phyloP scores from a whole-genome alignment of 768 basidiomycete species.

The Auriscalpium orientale region DNA sequence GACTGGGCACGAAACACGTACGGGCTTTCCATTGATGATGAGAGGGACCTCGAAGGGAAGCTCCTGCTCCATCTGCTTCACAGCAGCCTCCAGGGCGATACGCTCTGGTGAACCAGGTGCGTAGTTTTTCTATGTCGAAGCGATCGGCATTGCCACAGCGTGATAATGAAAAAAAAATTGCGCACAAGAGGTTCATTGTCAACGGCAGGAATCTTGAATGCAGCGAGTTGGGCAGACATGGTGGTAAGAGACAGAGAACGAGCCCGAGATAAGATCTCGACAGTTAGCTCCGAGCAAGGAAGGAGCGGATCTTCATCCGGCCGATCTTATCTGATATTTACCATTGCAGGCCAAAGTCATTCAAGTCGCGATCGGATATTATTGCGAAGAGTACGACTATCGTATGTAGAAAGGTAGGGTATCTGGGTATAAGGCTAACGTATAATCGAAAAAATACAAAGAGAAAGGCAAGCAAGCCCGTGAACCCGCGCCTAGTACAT shows the following conservation, averaged over 20 bases:
- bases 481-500: too few species aligned
- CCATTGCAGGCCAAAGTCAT: background rate
- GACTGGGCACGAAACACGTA: slow-evolving; percentile 27
- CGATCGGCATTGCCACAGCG: too few species aligned
- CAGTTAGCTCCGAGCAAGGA: background rate
- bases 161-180: too few species aligned
- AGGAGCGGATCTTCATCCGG: background rate
- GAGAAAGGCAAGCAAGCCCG: too few species aligned
- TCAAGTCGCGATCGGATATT: too few species aligned
- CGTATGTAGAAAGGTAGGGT: background rate
- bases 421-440: background rate
- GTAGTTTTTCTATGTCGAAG: slow-evolving; percentile 54
- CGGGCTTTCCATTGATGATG: slow-evolving; percentile 83
- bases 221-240: slow-evolving; percentile 56
- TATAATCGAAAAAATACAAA: background rate
- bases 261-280: background rate
- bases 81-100: slow-evolving; percentile 56
- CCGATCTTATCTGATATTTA: background rate
- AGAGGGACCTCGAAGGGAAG: slow-evolving; percentile 91
- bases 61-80: slow-evolving; percentile 73
- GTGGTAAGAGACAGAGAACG: slow-evolving; percentile 16
- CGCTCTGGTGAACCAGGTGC: slow-evolving; percentile 76
- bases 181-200: slow-evolving; percentile 93
- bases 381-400: background rate
- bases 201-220: slow-evolving; percentile 78